Base-by-base conservation (phyloP, 495 filamentous ascomycete species). In the Penicillium samsonianum region DNA sequence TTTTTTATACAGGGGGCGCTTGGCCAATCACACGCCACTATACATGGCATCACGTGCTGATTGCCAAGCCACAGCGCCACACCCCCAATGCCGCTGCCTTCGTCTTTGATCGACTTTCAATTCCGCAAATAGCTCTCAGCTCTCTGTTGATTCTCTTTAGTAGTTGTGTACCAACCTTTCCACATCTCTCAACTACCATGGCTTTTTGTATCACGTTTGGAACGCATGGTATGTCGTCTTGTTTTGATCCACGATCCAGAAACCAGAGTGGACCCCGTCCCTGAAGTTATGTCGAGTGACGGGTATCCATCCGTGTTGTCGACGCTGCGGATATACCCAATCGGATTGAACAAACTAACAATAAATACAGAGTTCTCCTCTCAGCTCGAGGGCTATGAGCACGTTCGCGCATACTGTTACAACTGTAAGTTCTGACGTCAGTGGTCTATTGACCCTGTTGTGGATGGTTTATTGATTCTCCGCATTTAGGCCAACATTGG, bases 141-240 rank as follows among this genome's bases (percentile, higher is more conserved):
- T 3, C 16, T 38, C 30, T n/a, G 19, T 40, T 57, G 38, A 44
- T 44, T 25, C 46, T 56, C 52, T 22, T 35, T 6, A 17, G 11
- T 35, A 53, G 26, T 30, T 25, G 10, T 38, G 22, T 37, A 20
- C 22, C 23, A 41, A 19, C 25, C 47, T 23, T 20, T 31, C 25
- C 37, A 16, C 40, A 52, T 44, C 45, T 25, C 26, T 16, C 42
- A 47, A 23, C 41, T 57, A 63, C 44, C 55, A 82, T 83, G 80
- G 78, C 78, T 33, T 75, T 83, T 64, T 83, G 78, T 65, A 80
- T 83, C 63, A 83, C 80, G 3, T 82, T 82, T 62, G 80, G 80
- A 55, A 78, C 76, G 16, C 76, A 83, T 56, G 79, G 80, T 82
- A 64, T 65, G 69, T 67, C 2, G 12, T 43, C 59, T 19, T 25